These are phyloP conservation scores for Penicillium bovifimosum DNA, from an alignment of 495 filamentous ascomycete genomes.

Conservation along the genomic window DNA sequence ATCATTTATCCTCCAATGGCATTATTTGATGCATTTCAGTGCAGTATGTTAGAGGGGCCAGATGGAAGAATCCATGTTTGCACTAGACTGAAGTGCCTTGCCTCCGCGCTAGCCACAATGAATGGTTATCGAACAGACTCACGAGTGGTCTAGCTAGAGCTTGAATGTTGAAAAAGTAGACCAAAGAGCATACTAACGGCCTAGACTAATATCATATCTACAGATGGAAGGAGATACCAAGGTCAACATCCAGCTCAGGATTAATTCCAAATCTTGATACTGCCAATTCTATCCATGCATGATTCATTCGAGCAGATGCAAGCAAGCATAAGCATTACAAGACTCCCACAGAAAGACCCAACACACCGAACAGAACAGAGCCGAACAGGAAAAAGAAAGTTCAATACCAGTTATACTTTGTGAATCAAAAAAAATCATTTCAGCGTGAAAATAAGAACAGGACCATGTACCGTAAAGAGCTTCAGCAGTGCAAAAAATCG, in stretches of 20 bases:
- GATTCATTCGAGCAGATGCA: conserved; percentile 5
- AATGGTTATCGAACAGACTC: too few species aligned
- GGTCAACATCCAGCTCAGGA: conserved; percentile 4
- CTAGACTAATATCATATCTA: neutral
- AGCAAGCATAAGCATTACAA: neutral
- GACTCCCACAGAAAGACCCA: conserved; percentile 2
- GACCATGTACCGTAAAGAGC: neutral
- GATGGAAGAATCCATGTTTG: too few species aligned
- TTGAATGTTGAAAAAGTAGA: neutral
- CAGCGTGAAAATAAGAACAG: conserved; percentile 6
- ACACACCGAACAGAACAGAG: neutral
- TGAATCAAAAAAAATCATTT: conserved; percentile 5
- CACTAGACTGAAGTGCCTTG: too few species aligned
- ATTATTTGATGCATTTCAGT: too few species aligned
- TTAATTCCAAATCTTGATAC: neutral
- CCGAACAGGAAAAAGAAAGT: neutral
- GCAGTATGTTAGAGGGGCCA: too few species aligned
- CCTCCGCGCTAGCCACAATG: too few species aligned
- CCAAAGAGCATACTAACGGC: neutral
- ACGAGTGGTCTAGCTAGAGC: too few species aligned
- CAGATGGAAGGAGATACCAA: neutral
- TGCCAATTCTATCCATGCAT: conserved; percentile 3
- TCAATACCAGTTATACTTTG: neutral
- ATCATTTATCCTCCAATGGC: too few species aligned
- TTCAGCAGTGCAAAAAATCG: neutral